Evolutionary conservation across 1,284 basidiomycete genomes (phyloP), one percentile per base, ranked within the genome.

Genomic region (Cerioporus squamosus): DNA sequence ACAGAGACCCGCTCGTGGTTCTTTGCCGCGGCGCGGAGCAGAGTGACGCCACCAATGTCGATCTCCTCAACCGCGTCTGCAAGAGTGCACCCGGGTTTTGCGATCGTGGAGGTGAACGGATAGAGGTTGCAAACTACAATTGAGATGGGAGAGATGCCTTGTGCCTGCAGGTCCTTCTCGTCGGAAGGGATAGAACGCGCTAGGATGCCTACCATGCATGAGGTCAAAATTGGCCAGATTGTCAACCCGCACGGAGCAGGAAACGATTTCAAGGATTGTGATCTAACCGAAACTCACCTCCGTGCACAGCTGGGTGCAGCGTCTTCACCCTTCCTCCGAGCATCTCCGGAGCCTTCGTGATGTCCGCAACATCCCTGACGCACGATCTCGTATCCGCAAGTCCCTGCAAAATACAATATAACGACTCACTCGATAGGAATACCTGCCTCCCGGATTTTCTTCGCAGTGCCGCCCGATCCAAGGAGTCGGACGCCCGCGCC

Each of bases 271-370:
- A 36, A 12, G 26, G 33, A 36, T 12, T 15, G 33, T 17, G 43
- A 39, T 31, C 12, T 46, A 23, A 46, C 31, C 53, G 45, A 42
- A 10, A 61, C 79, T 60, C 66, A 93, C 96, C 97, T 72, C 97
- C 97, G 74, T 99, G 97, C 23, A 99, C 94, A 20, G 93, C 96
- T 51, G 97, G 97, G 72, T 99, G 97, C n/a, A 99, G 86, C 5
- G 97, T 99, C 81, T 99, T 99, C 64, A 99, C 97, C 63, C 97
- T 85, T 44, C 97, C 97, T 55, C 97, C 96, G 15, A 99, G 85
- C 95, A 99, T 99, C 77, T 99, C 97, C n/a, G 97, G 97, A 1
- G 96, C 96, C 72, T 97, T 97, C 51, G 97, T 99, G 77, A 99
- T 93, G 71, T 95, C 93, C 20, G 95, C 95, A 45, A 99, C 96